A percentile compares a stretch with the other conserved stretches of the same genome.
Evolutionary conservation across 169 alveolate genomes (phyloP).

Genomic region (Theileria equi): DNA sequence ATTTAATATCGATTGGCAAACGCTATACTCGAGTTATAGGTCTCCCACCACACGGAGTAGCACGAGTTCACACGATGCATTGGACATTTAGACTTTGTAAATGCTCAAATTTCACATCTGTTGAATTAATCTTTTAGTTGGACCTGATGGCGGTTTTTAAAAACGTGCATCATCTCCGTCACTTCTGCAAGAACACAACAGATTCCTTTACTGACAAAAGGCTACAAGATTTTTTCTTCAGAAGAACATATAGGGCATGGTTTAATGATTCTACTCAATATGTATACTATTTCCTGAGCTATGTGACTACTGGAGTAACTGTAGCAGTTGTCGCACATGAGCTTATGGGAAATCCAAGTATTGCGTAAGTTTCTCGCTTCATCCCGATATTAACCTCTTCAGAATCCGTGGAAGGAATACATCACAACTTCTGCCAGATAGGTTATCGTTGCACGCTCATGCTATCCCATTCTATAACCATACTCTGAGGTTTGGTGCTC

Average conservation of each 20-base stretch:
- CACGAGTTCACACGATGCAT: no score
- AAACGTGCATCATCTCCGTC: conserved; percentile 63
- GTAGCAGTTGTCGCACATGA: conserved; percentile 41
- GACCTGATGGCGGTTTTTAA: conserved; percentile 47
- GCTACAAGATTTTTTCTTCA: conserved; percentile 71
- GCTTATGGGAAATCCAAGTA: conserved; percentile 59
- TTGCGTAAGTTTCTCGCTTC: conserved; percentile 36
- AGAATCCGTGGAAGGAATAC: conserved; percentile 51
- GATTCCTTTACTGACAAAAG: conserved; percentile 66
- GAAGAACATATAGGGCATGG: conserved; percentile 73
- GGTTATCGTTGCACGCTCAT: conserved; percentile 71
- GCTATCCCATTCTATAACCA: conserved; percentile 74
- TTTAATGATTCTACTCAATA: conserved; percentile 77
- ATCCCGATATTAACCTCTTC: background rate
- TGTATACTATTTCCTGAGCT: conserved; percentile 69
- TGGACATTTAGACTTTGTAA: no score
- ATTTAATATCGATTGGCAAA: no score
- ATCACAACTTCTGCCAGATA: conserved; percentile 59
- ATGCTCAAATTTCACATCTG: no score
- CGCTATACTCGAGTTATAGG: no score
- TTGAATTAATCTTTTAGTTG: background rate
- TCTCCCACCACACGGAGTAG: no score
- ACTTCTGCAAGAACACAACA: conserved; percentile 59
- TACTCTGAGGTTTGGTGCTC: conserved; percentile 31
- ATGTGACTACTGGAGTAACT: conserved; percentile 48